phyloP scores from a whole-genome alignment of 208 protist genomes.

The Crithidia acanthocephali region DNA sequence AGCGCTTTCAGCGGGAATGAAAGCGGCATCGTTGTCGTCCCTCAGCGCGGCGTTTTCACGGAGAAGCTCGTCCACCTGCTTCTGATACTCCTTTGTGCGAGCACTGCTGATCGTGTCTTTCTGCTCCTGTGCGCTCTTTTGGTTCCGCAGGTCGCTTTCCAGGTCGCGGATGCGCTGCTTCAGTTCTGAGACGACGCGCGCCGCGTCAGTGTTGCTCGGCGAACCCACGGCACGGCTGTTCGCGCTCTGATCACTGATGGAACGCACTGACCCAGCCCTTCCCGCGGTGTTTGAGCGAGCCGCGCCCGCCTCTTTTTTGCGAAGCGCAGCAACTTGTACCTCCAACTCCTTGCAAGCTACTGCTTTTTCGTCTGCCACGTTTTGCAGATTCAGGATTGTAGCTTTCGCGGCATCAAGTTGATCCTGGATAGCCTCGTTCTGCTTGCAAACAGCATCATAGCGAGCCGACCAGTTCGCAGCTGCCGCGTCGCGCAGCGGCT shows the following conservation, averaged over 20 bases:
- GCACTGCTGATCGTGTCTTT: conserved; percentile 31
- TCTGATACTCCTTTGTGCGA: conserved; percentile 41
- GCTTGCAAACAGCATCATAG: conserved; percentile 23
- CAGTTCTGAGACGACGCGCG: conserved; percentile 6
- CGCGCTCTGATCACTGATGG: conserved; percentile 12
- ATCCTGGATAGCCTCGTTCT: conserved; percentile 55
- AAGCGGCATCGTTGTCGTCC: not conserved
- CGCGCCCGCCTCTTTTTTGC: conserved; percentile 24
- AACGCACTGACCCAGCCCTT: conserved; percentile 8
- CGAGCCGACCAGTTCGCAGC: conserved; percentile 20
- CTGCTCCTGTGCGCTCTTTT: conserved; percentile 29
- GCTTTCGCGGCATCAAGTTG: conserved; percentile 44
- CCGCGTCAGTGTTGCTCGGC: not conserved
- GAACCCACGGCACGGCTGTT: not conserved
- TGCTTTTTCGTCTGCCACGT: conserved; percentile 39
- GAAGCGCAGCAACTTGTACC: conserved; percentile 36
- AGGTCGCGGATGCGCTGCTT: conserved; percentile 29
- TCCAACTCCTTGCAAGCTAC: conserved; percentile 61
- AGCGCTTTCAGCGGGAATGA: not conserved
- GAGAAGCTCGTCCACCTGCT: conserved; percentile 54
- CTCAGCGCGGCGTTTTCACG: conserved; percentile 47
- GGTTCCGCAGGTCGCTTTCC: conserved; percentile 24
- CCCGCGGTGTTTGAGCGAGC: not conserved
- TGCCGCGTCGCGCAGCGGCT: not conserved
- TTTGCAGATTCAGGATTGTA: conserved; percentile 43